These are phyloP conservation scores for Yarrowia porcina DNA, from an alignment of 805 yeast species.

Conservation along the genomic window DNA sequence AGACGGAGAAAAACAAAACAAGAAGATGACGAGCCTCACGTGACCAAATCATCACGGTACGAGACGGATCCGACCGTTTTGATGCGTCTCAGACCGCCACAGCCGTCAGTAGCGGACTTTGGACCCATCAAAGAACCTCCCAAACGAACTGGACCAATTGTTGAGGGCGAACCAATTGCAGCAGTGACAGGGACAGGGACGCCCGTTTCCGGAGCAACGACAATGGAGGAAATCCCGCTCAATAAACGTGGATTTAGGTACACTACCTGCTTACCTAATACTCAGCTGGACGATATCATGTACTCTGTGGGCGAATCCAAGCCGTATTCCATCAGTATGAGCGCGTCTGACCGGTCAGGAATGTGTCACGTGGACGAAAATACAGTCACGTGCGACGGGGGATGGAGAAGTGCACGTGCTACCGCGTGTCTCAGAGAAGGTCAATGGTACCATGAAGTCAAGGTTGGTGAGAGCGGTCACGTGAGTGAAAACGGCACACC, in stretches of 20 bases:
- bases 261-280: conserved; percentile 65
- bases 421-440: conserved; percentile 79
- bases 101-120: conserved; percentile 10
- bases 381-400: conserved; percentile 54
- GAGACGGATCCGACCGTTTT: conserved; percentile 16
- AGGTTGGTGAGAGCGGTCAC: conserved; percentile 45
- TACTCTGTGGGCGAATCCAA: conserved; percentile 73
- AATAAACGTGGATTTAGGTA: conserved; percentile 81
- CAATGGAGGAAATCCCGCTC: conserved; percentile 72
- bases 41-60: neutral
- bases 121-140: conserved; percentile 18
- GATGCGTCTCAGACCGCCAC: conserved; percentile 14
- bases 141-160: neutral
- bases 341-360: conserved; percentile 65
- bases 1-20: conserved; percentile 10
- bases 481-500: neutral
- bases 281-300: conserved; percentile 51
- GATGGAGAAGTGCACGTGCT: conserved; percentile 78
- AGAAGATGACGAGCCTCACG: neutral
- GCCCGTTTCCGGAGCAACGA: neutral
- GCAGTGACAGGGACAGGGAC: conserved; percentile 7
- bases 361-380: conserved; percentile 20
- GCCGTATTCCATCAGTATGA: conserved; percentile 57
- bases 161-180: neutral
- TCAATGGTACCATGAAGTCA: conserved; percentile 71